A percentile compares a stretch with the other conserved stretches of the same genome.
Evolutionary conservation across 108 stramenopile genomes (phyloP).

Genomic region (Fistulifera pelliculosa): DNA sequence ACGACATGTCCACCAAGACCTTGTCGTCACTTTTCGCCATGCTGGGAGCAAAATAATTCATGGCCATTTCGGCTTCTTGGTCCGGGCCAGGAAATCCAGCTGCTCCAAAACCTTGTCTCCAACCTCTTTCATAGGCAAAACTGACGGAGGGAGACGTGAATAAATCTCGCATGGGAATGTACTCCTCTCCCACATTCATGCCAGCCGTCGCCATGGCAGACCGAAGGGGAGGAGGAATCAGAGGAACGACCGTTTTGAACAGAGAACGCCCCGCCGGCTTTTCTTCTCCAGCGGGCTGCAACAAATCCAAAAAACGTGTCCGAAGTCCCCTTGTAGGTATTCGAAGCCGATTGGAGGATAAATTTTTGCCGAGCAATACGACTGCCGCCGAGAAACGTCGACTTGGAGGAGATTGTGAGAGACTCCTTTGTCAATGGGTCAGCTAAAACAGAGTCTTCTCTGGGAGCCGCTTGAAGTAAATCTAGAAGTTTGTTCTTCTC

Average conservation of each 20-base stretch:
- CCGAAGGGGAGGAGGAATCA: constrained; percentile 66
- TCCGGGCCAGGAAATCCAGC: constrained; percentile 93
- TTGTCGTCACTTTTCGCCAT: constrained; percentile 19
- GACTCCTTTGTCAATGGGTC: constrained; percentile 73
- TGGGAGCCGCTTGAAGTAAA: constrained; percentile 14
- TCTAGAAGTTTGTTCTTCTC: constrained; percentile 23
- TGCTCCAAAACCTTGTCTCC: constrained; percentile 82
- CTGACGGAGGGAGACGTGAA: constrained; percentile 85
- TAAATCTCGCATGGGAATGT: constrained; percentile 66
- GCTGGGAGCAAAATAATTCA: constrained; percentile 69
- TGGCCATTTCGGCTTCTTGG: constrained; percentile 70
- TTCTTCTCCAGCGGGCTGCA: constrained; percentile 34
- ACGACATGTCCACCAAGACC: constrained; percentile 91
- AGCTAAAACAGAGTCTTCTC: constrained; percentile 48
- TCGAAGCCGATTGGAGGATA: constrained; percentile 30
- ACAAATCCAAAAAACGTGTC: constrained; percentile 55
- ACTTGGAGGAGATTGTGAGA: constrained; percentile 23
- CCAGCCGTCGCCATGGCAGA: constrained; percentile 23
- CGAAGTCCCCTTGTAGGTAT: constrained; percentile 38
- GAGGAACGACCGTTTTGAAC: constrained; percentile 24
- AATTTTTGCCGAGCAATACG: constrained; percentile 22
- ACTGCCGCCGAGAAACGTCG: constrained; percentile 30
- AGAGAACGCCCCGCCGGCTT: constrained; percentile 2
- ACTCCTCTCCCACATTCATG: constrained; percentile 18
- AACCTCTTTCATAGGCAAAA: constrained; percentile 91